Percentiles rank a stretch among this genome's conserved stretches.
phyloP scores from a whole-genome alignment of 2,329 filamentous ascomycete genomes.

The Ambrosiella beaveri region DNA sequence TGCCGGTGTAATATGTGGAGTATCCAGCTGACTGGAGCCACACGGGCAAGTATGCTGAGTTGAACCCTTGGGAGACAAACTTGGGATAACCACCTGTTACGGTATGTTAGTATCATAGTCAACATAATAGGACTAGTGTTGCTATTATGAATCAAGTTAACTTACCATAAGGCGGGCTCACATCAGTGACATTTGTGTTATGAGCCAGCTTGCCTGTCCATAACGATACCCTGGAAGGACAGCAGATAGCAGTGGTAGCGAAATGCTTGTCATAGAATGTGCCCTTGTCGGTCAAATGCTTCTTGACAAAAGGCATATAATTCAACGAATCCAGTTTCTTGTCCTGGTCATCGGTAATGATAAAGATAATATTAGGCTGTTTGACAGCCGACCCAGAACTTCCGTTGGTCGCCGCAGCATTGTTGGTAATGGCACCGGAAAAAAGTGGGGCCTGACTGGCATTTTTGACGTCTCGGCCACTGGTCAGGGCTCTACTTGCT shows the following conservation, averaged over 20 bases:
- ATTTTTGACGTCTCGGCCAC: not conserved
- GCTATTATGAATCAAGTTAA: not conserved
- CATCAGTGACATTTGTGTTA: slow-evolving; percentile 44
- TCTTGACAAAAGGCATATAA: slow-evolving; percentile 38
- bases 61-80: slow-evolving; percentile 31
- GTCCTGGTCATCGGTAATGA: slow-evolving; percentile 51
- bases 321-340: slow-evolving; percentile 40
- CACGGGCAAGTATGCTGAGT: slow-evolving; percentile 31
- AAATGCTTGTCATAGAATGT: slow-evolving; percentile 44
- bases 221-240: slow-evolving; percentile 42
- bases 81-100: slow-evolving; percentile 27
- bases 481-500: not conserved
- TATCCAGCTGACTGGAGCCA: slow-evolving; percentile 35
- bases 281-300: slow-evolving; percentile 37
- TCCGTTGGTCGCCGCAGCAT: not conserved
- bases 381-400: not conserved
- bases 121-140: not conserved
- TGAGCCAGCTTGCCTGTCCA: slow-evolving; percentile 46
- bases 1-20: slow-evolving; percentile 37
- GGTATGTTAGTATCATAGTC: slow-evolving; percentile 13
- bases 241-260: slow-evolving; percentile 47
- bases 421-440: not conserved
- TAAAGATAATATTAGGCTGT: slow-evolving; percentile 42
- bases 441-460: not conserved
- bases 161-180: slow-evolving; percentile 34